Evolutionary conservation across 1,284 basidiomycete genomes (phyloP).

Genomic region (Ganoderma lingzhi): DNA sequence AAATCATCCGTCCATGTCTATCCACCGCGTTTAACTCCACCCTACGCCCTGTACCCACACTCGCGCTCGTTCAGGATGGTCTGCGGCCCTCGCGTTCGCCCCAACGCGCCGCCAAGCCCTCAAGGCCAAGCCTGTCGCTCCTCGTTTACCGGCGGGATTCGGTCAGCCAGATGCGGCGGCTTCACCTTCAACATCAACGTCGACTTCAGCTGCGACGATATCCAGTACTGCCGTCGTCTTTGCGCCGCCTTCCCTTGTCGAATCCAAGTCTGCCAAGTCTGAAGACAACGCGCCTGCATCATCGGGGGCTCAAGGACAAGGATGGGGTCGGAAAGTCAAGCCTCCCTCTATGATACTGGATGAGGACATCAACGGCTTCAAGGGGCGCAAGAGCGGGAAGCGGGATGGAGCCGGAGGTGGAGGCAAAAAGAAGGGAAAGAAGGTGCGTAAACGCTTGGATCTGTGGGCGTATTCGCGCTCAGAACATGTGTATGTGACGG

Average conservation of each 20-base stretch:
- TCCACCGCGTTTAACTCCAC: constrained; percentile 23
- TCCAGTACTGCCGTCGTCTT: constrained; percentile 79
- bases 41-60: constrained; percentile 20
- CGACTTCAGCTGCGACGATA: constrained; percentile 44
- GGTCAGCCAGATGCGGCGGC: constrained; percentile 36
- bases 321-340: constrained; percentile 87
- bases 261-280: constrained; percentile 44
- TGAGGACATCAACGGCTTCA: constrained; percentile 88
- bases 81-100: constrained; percentile 86
- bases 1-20: constrained; percentile 44
- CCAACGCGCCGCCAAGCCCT: constrained; percentile 67
- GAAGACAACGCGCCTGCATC: constrained; percentile 37
- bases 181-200: constrained; percentile 22
- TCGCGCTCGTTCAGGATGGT: constrained; percentile 67
- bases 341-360: constrained; percentile 89
- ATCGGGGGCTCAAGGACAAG: constrained; percentile 46
- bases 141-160: constrained; percentile 67
- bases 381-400: constrained; percentile 57
- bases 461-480: not conserved
- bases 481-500: not conserved
- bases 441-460: constrained; percentile 52
- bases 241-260: constrained; percentile 70
- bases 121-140: constrained; percentile 60
- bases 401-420: constrained; percentile 50
- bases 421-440: constrained; percentile 64